Conservation (phyloP, 192 early-diverging fungal species). For the Phlyctochytrium arcticum region DNA sequence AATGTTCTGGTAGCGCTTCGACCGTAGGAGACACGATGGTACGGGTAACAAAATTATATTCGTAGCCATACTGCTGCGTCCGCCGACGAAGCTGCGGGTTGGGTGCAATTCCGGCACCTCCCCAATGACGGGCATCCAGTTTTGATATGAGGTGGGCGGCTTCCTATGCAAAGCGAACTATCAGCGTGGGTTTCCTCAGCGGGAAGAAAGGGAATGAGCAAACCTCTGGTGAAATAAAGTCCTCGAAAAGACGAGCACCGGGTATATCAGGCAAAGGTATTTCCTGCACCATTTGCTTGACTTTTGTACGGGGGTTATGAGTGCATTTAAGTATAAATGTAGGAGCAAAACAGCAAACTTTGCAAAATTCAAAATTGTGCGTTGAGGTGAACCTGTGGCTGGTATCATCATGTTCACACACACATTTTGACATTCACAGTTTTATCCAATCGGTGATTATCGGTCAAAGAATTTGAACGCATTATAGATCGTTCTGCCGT, state of each 20-base stretch:
- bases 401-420: no score
- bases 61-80: slow-evolving; percentile 66
- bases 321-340: no score
- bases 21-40: slow-evolving; percentile 48
- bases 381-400: no score
- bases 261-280: no score
- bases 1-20: slow-evolving; percentile 48
- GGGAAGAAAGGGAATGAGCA: background rate
- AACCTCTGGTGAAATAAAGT: background rate
- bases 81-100: slow-evolving; percentile 64
- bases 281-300: no score
- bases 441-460: no score
- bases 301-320: no score
- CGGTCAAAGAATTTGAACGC: no score
- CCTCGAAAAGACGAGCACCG: background rate
- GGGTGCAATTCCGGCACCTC: slow-evolving; percentile 51
- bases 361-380: no score
- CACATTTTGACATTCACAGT: no score
- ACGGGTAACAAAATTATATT: slow-evolving; percentile 46
- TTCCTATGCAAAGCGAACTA: background rate
- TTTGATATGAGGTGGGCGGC: background rate
- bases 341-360: no score
- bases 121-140: slow-evolving; percentile 32
- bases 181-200: background rate
- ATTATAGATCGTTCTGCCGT: no score